phyloP scores from a whole-genome alignment of 805 yeast species.

The Suhomyces emberorum region DNA sequence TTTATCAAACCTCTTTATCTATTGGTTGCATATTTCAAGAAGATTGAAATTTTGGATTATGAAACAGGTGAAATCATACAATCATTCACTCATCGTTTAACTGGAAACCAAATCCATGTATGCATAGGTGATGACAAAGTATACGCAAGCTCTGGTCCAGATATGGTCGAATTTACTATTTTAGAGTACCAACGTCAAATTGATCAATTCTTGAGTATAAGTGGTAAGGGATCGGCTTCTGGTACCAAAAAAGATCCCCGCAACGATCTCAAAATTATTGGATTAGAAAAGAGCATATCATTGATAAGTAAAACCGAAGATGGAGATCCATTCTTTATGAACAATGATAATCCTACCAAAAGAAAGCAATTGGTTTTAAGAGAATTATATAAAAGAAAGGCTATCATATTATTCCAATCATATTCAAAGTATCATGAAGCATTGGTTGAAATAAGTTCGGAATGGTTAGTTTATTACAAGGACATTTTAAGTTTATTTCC shows the following conservation, averaged over 20 bases:
- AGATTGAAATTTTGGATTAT: conserved; percentile 33
- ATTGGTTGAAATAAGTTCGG: conserved; percentile 37
- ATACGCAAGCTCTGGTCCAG: conserved; percentile 26
- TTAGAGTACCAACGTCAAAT: conserved; percentile 31
- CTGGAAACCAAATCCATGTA: conserved; percentile 19
- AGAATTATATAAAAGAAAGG: conserved; percentile 34
- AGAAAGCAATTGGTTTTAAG: conserved; percentile 34
- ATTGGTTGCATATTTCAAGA: conserved; percentile 28
- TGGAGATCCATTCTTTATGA: conserved; percentile 23
- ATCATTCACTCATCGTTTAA: conserved; percentile 29
- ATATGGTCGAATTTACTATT: conserved; percentile 29
- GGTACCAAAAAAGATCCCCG: conserved; percentile 21
- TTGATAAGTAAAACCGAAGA: conserved; percentile 25
- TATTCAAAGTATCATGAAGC: conserved; percentile 37
- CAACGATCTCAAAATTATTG: conserved; percentile 29
- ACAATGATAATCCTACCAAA: conserved; percentile 13
- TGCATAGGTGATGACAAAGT: conserved; percentile 12
- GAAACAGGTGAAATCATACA: conserved; percentile 36
- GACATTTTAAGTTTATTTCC: conserved; percentile 39
- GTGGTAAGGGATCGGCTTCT: conserved; percentile 15
- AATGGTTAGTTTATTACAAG: conserved; percentile 36
- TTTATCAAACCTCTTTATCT: conserved; percentile 33
- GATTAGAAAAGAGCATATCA: conserved; percentile 32
- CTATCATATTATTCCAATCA: conserved; percentile 28
- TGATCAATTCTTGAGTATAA: conserved; percentile 30